Percentiles rank a stretch among this genome's conserved stretches.
phyloP scores from a whole-genome alignment of 352 stramenopile genomes.

The Phytophthora colocasiae region DNA sequence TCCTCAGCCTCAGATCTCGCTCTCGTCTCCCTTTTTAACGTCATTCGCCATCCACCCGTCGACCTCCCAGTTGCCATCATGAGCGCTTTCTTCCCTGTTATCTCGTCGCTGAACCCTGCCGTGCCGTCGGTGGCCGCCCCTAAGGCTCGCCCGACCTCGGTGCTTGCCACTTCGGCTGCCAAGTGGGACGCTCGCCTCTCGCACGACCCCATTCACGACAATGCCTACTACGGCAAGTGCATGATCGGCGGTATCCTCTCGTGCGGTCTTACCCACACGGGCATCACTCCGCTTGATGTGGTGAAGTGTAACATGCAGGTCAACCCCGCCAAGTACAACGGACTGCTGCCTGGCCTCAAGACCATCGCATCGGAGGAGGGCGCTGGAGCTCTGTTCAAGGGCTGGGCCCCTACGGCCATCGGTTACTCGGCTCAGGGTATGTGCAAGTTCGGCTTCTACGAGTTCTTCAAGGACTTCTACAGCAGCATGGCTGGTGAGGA shows the following conservation, averaged over 20 bases:
- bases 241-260: conserved; percentile 94
- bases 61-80: conserved; percentile 49
- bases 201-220: conserved; percentile 87
- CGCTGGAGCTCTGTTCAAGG: conserved; percentile 86
- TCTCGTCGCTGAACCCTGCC: conserved; percentile 73
- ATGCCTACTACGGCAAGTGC: conserved; percentile 95
- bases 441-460: conserved; percentile 96
- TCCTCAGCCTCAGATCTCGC: conserved; percentile 29
- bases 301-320: conserved; percentile 97
- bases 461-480: conserved; percentile 97
- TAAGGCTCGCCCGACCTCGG: conserved; percentile 43
- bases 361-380: conserved; percentile 91
- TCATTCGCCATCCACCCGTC: conserved; percentile 79
- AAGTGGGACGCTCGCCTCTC: conserved; percentile 86
- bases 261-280: conserved; percentile 94
- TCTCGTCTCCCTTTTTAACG: conserved; percentile 15
- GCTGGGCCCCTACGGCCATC: conserved; percentile 92
- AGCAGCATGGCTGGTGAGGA: conserved; percentile 91
- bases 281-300: conserved; percentile 93
- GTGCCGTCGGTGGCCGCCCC: conserved; percentile 49
- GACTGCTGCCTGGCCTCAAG: conserved; percentile 83
- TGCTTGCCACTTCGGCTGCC: conserved; percentile 78
- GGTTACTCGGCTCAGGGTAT: conserved; percentile 92
- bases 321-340: conserved; percentile 87
- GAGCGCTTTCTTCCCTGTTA: conserved; percentile 82